Base-by-base conservation (phyloP, 1,284 basidiomycete species). In the Gomphus sp. region DNA sequence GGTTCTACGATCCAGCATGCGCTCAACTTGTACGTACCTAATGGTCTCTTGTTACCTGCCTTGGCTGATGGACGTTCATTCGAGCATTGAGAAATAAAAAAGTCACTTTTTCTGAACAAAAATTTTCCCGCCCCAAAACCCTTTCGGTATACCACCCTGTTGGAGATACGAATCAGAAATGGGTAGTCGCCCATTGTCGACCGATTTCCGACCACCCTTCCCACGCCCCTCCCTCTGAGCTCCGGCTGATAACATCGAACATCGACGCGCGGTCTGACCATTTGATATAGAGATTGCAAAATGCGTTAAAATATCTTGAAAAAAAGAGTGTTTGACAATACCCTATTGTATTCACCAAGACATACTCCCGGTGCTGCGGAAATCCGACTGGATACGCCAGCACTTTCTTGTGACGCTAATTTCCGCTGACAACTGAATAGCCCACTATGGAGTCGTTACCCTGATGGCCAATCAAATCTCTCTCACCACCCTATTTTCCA, bases 161-260 rank as follows among this genome's bases (percentile, higher is more conserved):
- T 6, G 12, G 4, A 12, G 37, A 50, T n/a, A 47, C 1, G 12
- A 10, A 39, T 2, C 22, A 25, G 47, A 31, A 48, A 28, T 58
- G 56, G 48, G 48, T 52, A 31, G 33, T 47, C n/a, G 39, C 41
- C 5, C 33, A 52, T 33, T 50, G 41, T 36, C 50, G 36, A 34
- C 31, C 48, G 18, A 9, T 14, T 16, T n/a, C 34, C 28, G 50
- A 50, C 25, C 31, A 22, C 22, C 22, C 22, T 22, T 22, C 22
- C 22, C 1, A 22, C 22, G 22, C 41, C 36, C 16, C 56, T 12
- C n/a, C 56, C 10, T 48, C 43, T 33, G 57, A 57, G 28, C n/a
- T 58, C 18, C 34, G 8, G n/a, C 56, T 58, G n/a, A 58, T 59
- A 48, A 59, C 58, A 14, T 59, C 52, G 58, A 59, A 59, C 45